Evolutionary conservation across 495 filamentous ascomycete species (phyloP), one percentile per base, ranked within the genome.

Genomic region (Bryoglossum gracile): DNA sequence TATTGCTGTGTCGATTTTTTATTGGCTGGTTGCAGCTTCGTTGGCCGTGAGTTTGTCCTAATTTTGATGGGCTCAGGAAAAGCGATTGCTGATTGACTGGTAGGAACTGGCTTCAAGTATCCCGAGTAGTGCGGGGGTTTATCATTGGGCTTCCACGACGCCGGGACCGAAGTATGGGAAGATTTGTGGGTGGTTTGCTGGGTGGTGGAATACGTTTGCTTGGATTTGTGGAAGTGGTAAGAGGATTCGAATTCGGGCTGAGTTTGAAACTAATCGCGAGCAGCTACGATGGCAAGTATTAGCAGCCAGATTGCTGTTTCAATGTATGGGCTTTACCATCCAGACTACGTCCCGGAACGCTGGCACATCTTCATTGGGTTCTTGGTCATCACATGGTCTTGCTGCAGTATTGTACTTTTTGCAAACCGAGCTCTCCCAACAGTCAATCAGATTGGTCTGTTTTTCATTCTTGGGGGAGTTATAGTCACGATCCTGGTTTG

Each of bases 91-190:
- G 11, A 43, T 35, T 21, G 14, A 14, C 6, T 23, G 10, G 2
- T 28, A 53, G 50, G 49, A 91, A 67, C 70, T 91, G 30, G 83
- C 87, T 2, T 89, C 85, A 1, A 74, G 82, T 0, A 84, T 91
- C 53, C 86, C 86, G 3, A 88, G 84, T 0, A 77, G 80, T 6
- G 85, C 81, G 11, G 85, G 86, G 14, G 51, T 94, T 2, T 90
- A 91, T 50, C 87, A 91, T 60, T 92, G 86, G 86, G 84, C 86
- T 2, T 79, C 81, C 0, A 75, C 89, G 13, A 86, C 86, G 0
- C 80, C 78, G 4, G 85, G 84, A 2, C 51, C 38, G 8, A 76
- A 68, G 42, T 83, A 80, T 62, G 87, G 87, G 22, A 76, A 84
- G 10, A 62, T 76, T 1, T 67, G 78, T 33, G 86, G 87, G 18